These are phyloP conservation scores for Zymoseptoria passerinii DNA, from an alignment of 2,329 filamentous ascomycete genomes.

Conservation along the genomic window DNA sequence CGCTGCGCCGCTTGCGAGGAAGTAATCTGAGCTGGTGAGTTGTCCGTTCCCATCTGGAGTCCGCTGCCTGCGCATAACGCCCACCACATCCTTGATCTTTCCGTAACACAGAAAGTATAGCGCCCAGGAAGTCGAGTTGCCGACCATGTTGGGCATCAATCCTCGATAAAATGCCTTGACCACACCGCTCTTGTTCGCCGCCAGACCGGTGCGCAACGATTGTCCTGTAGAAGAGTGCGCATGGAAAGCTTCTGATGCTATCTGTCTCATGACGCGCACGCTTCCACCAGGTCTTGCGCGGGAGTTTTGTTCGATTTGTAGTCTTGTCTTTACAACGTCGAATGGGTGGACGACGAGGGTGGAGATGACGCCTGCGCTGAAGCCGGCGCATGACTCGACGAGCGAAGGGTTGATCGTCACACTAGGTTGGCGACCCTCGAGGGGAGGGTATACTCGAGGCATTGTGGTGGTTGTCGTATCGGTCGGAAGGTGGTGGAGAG, in stretches of 20 bases:
- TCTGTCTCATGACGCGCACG: conserved; percentile 21
- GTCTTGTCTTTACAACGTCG: conserved; percentile 90
- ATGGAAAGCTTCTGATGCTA: conserved; percentile 20
- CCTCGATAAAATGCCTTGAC: conserved; percentile 70
- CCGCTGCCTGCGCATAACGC: conserved; percentile 24
- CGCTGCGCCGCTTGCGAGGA: conserved; percentile 60
- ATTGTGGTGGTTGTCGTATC: conserved; percentile 25
- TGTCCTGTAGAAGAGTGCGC: conserved; percentile 4
- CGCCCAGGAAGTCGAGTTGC: conserved; percentile 84
- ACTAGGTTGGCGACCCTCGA: conserved; percentile 36
- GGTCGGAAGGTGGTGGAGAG: not conserved
- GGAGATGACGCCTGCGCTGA: conserved; percentile 77
- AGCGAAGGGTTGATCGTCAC: conserved; percentile 63
- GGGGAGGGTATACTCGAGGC: conserved; percentile 43
- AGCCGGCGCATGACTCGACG: conserved; percentile 81
- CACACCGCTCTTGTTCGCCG: conserved; percentile 8
- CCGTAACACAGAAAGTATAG: conserved; percentile 78
- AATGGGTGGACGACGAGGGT: conserved; percentile 86
- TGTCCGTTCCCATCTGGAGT: conserved; percentile 31
- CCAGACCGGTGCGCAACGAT: not conserved
- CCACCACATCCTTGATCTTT: conserved; percentile 50
- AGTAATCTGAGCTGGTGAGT: conserved; percentile 64
- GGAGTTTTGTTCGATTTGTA: conserved; percentile 50
- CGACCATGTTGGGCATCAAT: conserved; percentile 79
- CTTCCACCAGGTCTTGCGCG: conserved; percentile 20